Base-by-base conservation (phyloP, 495 filamentous ascomycete species). In the Durotheca rogersii region DNA sequence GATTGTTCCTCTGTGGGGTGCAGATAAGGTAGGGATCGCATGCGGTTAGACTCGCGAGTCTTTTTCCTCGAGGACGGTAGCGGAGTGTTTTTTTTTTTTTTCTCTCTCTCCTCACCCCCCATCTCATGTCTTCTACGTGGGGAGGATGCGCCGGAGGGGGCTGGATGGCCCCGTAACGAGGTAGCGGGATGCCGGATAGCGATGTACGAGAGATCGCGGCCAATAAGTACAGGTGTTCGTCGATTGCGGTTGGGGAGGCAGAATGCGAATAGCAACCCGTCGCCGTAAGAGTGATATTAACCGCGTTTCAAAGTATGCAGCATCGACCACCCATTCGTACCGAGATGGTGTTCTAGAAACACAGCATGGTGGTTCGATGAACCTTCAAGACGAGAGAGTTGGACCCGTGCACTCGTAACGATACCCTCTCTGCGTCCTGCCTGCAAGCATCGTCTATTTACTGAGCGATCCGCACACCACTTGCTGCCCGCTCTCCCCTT, bases 1-100 rank as follows among this genome's bases (percentile, higher is more conserved):
- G 51, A 52, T 41, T 49, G 42, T 45, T 47, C 47, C 56, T 34
- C n/a, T 60, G 57, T 60, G 57, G 57, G 57, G 57, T 60, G 42
- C 57, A 60, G 57, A 33, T 44, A 54, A 46, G 45, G 45, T 49
- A 49, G 44, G 32, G 23, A 9, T 27, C 23, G 4, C 23, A n/a
- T n/a, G n/a, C n/a, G n/a, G n/a, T n/a, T n/a, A n/a, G n/a, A n/a
- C n/a, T n/a, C n/a, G n/a, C n/a, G n/a, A n/a, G n/a, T n/a, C n/a
- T n/a, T n/a, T n/a, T n/a, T n/a, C n/a, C n/a, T n/a, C n/a, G n/a
- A n/a, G n/a, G n/a, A n/a, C n/a, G n/a, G n/a, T n/a, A n/a, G n/a
- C n/a, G n/a, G n/a, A n/a, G n/a, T n/a, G n/a, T n/a, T n/a, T n/a
- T n/a, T n/a, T n/a, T n/a, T n/a, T n/a, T n/a, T n/a, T n/a, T n/a